Base-by-base conservation (phyloP, 1,139 yeast species). In the Pneumocystis carinii region DNA sequence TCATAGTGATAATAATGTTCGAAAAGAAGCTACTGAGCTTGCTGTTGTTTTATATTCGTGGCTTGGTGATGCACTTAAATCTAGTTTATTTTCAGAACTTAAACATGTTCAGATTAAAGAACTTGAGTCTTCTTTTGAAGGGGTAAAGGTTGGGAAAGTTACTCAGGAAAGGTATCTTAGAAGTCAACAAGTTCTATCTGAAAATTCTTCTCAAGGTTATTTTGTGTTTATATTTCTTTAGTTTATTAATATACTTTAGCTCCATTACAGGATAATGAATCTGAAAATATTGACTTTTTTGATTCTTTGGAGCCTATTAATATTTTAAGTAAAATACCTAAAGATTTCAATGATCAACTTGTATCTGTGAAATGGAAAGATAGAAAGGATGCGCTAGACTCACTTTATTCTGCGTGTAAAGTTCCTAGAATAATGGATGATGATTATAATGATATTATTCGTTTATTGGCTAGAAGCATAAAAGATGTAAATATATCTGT, bases 41-140 rank as follows among this genome's bases (percentile, higher is more conserved):
- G 78, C 90, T 0, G 83, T 88, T 2, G 89, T 84, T 66, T 72
- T 90, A 36, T 84, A 85, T 72, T 81, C 83, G 66, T 87, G 95
- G 87, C 80, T 87, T 72, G 95, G 94, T 3, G 82, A 79, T 37
- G 77, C 83, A 0, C 76, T 89, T 62, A 83, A 83, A 62, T 77
- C 80, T 15, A 72, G 83, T 0, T 75, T 90, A 57, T 81, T 90
- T 65, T 82, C 86, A 1, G 84, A 83, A 39, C 78, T 92, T 72
- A 92, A 92, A 72, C 96, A 97, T 0, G 89, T 90, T 15, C 97
- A 92, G 73, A 94, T 89, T 73, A 87, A 86, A 69, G 98, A 92
- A 70, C 78, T 94, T 65, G 79, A 83, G 3, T 81, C 82, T 56
- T 84, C 80, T 24, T 89, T 92, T 73, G 86, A 80, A 42, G 78